Evolutionary conservation across 2,329 filamentous ascomycete species (phyloP).

Genomic region (Fusarium sp.): DNA sequence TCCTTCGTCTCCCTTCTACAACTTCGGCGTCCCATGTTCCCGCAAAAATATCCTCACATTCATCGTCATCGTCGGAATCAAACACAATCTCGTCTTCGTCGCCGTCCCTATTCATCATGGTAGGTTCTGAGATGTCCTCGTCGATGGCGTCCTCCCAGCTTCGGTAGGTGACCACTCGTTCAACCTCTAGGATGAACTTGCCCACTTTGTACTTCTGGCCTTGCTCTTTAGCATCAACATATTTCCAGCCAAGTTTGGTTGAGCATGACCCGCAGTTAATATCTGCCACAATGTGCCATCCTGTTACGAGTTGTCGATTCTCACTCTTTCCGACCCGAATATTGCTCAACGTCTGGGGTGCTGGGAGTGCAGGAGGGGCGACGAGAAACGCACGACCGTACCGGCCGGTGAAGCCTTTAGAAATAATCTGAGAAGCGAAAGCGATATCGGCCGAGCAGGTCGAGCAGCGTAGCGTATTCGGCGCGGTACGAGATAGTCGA

Average conservation of each 20-base stretch:
- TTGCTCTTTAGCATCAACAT: constrained; percentile 71
- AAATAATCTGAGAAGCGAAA: constrained; percentile 71
- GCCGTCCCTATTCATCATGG: constrained; percentile 21
- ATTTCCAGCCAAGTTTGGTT: constrained; percentile 75
- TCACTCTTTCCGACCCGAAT: constrained; percentile 67
- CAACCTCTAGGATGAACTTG: constrained; percentile 75
- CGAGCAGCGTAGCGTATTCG: constrained; percentile 70
- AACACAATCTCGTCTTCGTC: constrained; percentile 60
- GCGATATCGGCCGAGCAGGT: constrained; percentile 72
- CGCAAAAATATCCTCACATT: constrained; percentile 74
- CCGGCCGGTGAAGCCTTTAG: constrained; percentile 75
- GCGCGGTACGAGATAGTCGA: constrained; percentile 59
- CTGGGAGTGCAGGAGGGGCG: constrained; percentile 53
- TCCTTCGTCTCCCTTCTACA: constrained; percentile 61
- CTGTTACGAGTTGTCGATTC: constrained; percentile 70
- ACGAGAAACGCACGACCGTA: constrained; percentile 74
- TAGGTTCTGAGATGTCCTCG: constrained; percentile 16
- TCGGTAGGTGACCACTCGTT: constrained; percentile 64
- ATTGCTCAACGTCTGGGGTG: constrained; percentile 61
- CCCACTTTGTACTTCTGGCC: constrained; percentile 75
- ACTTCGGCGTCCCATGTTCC: constrained; percentile 70
- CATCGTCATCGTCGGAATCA: constrained; percentile 74
- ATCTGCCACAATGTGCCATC: constrained; percentile 73
- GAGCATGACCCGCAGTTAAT: constrained; percentile 69
- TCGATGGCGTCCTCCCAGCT: constrained; percentile 61